Conservation (phyloP, 768 basidiomycete species). For the Termitomyces sp. region DNA sequence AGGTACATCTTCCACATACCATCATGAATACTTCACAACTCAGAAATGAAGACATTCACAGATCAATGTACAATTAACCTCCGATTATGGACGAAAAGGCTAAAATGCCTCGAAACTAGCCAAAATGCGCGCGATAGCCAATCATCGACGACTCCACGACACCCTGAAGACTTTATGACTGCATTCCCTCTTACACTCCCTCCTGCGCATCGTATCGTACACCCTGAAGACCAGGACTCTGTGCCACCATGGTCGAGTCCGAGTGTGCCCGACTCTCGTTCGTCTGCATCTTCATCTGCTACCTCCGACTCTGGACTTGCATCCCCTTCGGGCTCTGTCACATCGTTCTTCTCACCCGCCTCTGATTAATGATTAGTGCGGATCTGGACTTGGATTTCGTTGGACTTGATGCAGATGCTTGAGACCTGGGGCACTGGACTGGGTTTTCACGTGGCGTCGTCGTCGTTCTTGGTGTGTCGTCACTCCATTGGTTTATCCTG, state of each 20-base stretch:
- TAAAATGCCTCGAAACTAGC: slow-evolving; percentile 30
- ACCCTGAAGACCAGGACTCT: slow-evolving; percentile 15
- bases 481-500: neutral
- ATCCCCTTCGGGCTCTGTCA: slow-evolving; percentile 25
- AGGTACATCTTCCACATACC: slow-evolving; percentile 39
- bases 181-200: slow-evolving; percentile 36
- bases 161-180: slow-evolving; percentile 36
- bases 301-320: slow-evolving; percentile 24
- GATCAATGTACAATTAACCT: slow-evolving; percentile 70
- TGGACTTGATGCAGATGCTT: too few species aligned
- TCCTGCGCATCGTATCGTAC: slow-evolving; percentile 14
- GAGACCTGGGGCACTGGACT: too few species aligned
- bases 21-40: neutral
- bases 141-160: slow-evolving; percentile 56
- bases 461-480: neutral
- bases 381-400: neutral
- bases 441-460: too few species aligned
- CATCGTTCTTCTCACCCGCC: slow-evolving; percentile 26
- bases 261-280: slow-evolving; percentile 16
- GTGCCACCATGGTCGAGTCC: slow-evolving; percentile 20
- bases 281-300: slow-evolving; percentile 20
- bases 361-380: too few species aligned
- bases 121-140: slow-evolving; percentile 38
- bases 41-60: slow-evolving; percentile 69
- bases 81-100: slow-evolving; percentile 58